A percentile compares a stretch with the other conserved stretches of the same genome.
phyloP scores from a whole-genome alignment of 2,329 filamentous ascomycete genomes.

The Dothistroma pini region DNA sequence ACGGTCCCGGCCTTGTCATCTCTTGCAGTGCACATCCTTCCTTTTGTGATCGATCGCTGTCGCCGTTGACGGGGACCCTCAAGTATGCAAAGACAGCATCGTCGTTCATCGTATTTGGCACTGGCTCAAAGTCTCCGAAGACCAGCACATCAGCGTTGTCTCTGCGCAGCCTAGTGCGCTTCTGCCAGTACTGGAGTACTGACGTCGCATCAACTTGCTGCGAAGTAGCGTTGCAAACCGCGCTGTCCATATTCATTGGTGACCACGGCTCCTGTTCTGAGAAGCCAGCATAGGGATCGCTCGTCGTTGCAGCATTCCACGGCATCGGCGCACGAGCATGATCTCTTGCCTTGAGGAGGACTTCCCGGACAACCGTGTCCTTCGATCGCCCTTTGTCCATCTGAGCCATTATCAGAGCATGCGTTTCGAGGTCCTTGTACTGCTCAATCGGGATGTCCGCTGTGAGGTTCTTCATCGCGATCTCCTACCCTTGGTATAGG shows the following conservation, averaged over 20 bases:
- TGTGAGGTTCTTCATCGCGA: constrained; percentile 62
- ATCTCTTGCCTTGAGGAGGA: constrained; percentile 60
- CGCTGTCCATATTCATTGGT: constrained; percentile 22
- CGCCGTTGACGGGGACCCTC: constrained; percentile 7
- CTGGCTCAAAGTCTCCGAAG: constrained; percentile 18
- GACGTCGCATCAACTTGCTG: constrained; percentile 12
- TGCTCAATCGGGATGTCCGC: constrained; percentile 55
- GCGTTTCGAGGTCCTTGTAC: constrained; percentile 63
- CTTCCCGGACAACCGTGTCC: constrained; percentile 44
- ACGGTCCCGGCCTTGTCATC: neutral
- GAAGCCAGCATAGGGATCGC: constrained; percentile 56
- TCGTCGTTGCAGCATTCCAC: constrained; percentile 17
- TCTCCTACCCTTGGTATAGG: constrained; percentile 64
- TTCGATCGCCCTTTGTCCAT: neutral
- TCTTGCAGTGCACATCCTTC: neutral
- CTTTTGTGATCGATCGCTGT: neutral
- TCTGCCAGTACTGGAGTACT: constrained; percentile 20
- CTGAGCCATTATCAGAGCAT: constrained; percentile 8
- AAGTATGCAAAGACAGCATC: constrained; percentile 21
- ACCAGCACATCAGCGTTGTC: constrained; percentile 14
- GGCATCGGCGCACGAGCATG: constrained; percentile 54
- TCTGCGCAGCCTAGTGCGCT: constrained; percentile 16
- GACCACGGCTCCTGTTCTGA: constrained; percentile 31
- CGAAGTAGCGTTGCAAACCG: constrained; percentile 16
- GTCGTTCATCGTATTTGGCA: constrained; percentile 10